Evolutionary conservation across 495 filamentous ascomycete species (phyloP), one percentile per base, ranked within the genome.

Genomic region (Penicillium soppii): DNA sequence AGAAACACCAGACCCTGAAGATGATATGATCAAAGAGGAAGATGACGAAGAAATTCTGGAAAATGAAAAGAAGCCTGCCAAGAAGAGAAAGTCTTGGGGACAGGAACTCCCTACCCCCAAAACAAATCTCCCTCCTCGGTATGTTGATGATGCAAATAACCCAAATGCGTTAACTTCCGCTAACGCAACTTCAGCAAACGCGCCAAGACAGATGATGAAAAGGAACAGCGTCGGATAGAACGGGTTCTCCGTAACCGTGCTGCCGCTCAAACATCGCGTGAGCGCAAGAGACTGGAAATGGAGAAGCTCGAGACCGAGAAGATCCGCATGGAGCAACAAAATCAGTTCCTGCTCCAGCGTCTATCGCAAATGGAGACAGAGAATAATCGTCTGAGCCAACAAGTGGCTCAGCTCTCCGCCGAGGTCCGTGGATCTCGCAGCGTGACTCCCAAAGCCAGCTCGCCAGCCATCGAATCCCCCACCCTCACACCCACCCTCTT

Each of bases 61-160:
- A n/a, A n/a, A 75, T 5, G 85, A 90, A 58, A 91, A 87, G 79
- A 95, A 89, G 77, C 83, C 86, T 2, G 71, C 78, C 33, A 97
- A 97, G 85, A 98, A 98, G 81, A 80, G 94, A 69, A 98, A 97
- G 78, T 96, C 92, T 51, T 98, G 94, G 94, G 94, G 94, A 57
- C 94, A 98, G 73, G 88, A 95, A 73, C 85, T 98, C 38, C 94
- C 94, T 20, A 89, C 90, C 59, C 94, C 94, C 17, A 98, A 94
- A 81, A 98, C 94, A 33, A 96, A 95, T 59, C 82, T 98, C 22
- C 94, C 94, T 57, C 94, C 94, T 49, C 85, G 92, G 89, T 92
- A 87, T 65, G 81, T 66, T n/a, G 5, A 1, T 30, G 5, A 13
- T 2, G 5, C 7, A 0, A 15, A 8, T 2, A 15, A 13, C 20